Base-by-base conservation (phyloP, 2,329 filamentous ascomycete genomes). In the Ustulina deusta region DNA sequence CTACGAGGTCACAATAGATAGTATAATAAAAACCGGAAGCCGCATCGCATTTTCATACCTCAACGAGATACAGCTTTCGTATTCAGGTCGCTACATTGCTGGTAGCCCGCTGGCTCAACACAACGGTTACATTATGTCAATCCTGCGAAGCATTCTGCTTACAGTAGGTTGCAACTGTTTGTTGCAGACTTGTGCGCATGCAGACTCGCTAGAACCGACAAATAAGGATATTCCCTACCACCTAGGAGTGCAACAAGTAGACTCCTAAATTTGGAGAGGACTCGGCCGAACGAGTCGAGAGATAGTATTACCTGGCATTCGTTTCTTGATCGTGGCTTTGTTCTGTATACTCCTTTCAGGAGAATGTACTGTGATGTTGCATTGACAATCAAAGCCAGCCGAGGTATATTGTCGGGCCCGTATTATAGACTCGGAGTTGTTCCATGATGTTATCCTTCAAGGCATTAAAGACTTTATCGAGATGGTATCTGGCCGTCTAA, bases 231-330 rank as follows among this genome's bases (percentile, higher is more conserved):
- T 34, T 17, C 27, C 27, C 49, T 52, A 17, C 27, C 20, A 7
- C 6, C n/a, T 25, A 11, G 46, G 17, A 49, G 15, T 17, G 46
- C 10, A 49, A n/a, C 22, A 11, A 13, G 25, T 25, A 27, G 10
- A n/a, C 57, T 36, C 44, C 57, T 60, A 29, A 38, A 34, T 40
- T 49, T 60, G 57, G 20, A 40, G 57, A 27, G 29, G 15, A 48
- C 11, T 32, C 36, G 44, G 44, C 27, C 2, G 1, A 44, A 42
- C 20, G 34, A 34, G 1, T 58, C 5, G 10, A 17, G 29, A 59
- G 4, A 13, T 38, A 22, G 55, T 11, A 20, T 34, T 22, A 58
- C 6, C 17, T 58, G 36, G 22, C 46, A 29, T 49, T 17, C 22
- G 22, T 15, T 49, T 29, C 46, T 27, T 29, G 22, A 11, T 2